Evolutionary conservation across 129 eudicot genomes (phyloP).

Genomic region (Chrysanthemum seticuspe): DNA sequence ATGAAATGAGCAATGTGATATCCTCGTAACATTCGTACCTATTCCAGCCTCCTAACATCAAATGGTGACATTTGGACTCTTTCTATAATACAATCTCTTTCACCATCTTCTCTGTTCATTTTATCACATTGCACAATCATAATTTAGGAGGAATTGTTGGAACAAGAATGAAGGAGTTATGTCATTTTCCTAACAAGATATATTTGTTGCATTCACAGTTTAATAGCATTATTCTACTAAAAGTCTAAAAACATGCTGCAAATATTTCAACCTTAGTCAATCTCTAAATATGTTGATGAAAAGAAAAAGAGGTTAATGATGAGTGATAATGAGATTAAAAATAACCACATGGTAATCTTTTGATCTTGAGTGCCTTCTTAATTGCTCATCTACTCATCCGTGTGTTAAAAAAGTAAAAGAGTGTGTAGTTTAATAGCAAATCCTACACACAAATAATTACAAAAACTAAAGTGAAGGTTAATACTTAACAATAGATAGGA

Average conservation of each 20-base stretch:
- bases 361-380: constrained; percentile 24
- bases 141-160: no score
- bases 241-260: constrained; percentile 31
- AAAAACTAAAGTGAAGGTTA: constrained; percentile 26
- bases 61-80: no score
- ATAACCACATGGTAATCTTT: constrained; percentile 25
- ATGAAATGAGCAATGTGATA: not conserved
- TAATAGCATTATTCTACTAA: no score
- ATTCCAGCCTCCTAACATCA: no score
- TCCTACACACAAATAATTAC: constrained; percentile 40
- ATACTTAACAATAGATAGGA: constrained; percentile 19
- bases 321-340: constrained; percentile 22
- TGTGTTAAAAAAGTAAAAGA: constrained; percentile 24
- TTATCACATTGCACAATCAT: no score
- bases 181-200: no score
- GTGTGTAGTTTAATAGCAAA: constrained; percentile 28
- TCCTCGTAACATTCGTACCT: no score
- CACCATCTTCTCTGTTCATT: no score
- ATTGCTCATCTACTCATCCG: constrained; percentile 20
- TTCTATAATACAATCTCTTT: no score
- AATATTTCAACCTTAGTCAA: constrained; percentile 15
- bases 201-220: no score
- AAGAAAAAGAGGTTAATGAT: constrained; percentile 13
- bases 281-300: constrained; percentile 11
- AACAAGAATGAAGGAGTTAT: no score